Base-by-base conservation (phyloP, 2,329 filamentous ascomycete species). In the Fusarium sp. region DNA sequence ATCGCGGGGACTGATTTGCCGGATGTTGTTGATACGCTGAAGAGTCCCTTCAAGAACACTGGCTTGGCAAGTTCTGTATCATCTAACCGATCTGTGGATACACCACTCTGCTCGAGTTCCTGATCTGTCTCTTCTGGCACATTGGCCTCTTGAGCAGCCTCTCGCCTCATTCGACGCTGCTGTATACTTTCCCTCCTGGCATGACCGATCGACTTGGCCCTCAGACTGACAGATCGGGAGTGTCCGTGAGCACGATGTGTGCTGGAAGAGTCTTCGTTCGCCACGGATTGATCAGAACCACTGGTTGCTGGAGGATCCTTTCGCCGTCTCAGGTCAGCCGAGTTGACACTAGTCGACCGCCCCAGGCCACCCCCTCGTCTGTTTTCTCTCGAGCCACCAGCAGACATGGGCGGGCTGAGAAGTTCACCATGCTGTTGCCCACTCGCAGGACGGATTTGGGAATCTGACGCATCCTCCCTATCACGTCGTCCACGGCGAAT, bases 21-120 rank as follows among this genome's bases (percentile, higher is more conserved):
- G 63, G 94, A 98, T 10, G 96, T 99, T 0, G 96, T 99, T 7
- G 94, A 97, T 58, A 98, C 96, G 76, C 95, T 98, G 83, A 99
- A 98, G 20, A 99, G 86, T 7, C 96, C 96, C 81, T 98, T 99
- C 62, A 99, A 88, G 80, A 92, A 98, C 6, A 98, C 96, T 0
- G 96, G 96, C 80, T 97, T 98, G 57, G 95, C 91, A 67, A 95
- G 89, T 73, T 97, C 94, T 8, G 92, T 90, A 73, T 89, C 90
- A 67, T 89, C 87, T 13, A 91, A 80, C 27, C 88, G 83, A 42
- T 91, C 89, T 4, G 86, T 89, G 12, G 89, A 91, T 32, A 86
- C 81, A 6, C 88, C 88, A 64, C 88, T 90, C 37, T 85, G 85
- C 63, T 90, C 87, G 30, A 93, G 83, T 62, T 98, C 94, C 52